phyloP scores from a whole-genome alignment of 179 eudicot species.

The Beta lomatogona region DNA sequence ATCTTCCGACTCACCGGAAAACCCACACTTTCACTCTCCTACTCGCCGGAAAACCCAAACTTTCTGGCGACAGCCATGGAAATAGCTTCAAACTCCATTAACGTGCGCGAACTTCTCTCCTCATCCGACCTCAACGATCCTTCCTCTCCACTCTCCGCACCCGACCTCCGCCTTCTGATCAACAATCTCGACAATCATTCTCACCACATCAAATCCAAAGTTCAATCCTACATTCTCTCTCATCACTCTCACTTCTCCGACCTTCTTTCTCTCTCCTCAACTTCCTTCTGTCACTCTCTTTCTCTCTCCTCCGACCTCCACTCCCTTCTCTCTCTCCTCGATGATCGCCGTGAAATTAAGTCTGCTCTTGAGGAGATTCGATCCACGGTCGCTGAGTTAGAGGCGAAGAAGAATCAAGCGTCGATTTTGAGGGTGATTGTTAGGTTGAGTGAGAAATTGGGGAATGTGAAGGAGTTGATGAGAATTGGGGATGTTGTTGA shows the following conservation, averaged over 20 bases:
- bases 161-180: slow-evolving; percentile 93
- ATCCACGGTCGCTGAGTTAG: slow-evolving; percentile 41
- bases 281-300: slow-evolving; percentile 41
- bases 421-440: slow-evolving; percentile 48
- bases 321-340: slow-evolving; percentile 44
- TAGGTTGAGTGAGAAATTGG: slow-evolving; percentile 44
- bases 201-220: slow-evolving; percentile 69
- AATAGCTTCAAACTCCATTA: slow-evolving; percentile 54
- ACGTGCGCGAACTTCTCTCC: slow-evolving; percentile 69
- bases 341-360: slow-evolving; percentile 43
- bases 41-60: not conserved
- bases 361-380: slow-evolving; percentile 41
- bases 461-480: slow-evolving; percentile 44
- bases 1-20: not conserved
- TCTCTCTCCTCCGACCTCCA: slow-evolving; percentile 45
- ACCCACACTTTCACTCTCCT: not conserved
- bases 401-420: slow-evolving; percentile 52
- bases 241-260: slow-evolving; percentile 66
- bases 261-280: slow-evolving; percentile 63
- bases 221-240: slow-evolving; percentile 58
- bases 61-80: slow-evolving; percentile 47
- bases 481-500: slow-evolving; percentile 48
- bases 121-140: slow-evolving; percentile 48
- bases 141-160: slow-evolving; percentile 79
- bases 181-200: slow-evolving; percentile 69